Base-by-base conservation (phyloP, 179 eudicot species). In the Corrigiola litoralis region DNA sequence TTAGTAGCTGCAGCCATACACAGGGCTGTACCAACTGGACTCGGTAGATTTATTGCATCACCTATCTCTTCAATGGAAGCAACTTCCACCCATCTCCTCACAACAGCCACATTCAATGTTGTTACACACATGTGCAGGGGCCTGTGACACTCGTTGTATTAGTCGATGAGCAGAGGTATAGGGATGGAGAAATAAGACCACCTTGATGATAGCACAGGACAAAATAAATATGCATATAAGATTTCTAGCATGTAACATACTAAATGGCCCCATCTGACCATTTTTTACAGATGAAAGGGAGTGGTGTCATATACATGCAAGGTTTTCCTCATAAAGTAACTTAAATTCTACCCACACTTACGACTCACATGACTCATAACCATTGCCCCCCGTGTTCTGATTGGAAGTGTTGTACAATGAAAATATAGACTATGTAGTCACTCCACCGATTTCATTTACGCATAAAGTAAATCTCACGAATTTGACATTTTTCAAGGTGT, bases 1-100 rank as follows among this genome's bases (percentile, higher is more conserved):
- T 88, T 94, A 50, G 84, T 68, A 55, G 96, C 78, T 73, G 99
- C 91, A 69, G 99, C 99, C 91, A 94, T 87, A 75, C 96, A 90
- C 82, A 94, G 75, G 56, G 99, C 91, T 61, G 97, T 83, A 50
- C 99, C 99, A 38, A 72, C 74, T 67, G 89, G 82, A 75, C 97
- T 83, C 61, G 75, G 84, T 58, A 86, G 75, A 73, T 94, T 87
- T 65, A 94, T 90, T 67, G 96, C 90, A 60, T 68, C 79, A 25
- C 80, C 86, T 75, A 88, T 90, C 62, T 88, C 99, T 40, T 83
- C 94, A 25, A 24, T 4, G 14, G 94, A 72, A 70, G 97, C 95
- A 77, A 94, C 79, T 75, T 94, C 96, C 41, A 85, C 80, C 99
- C 99, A 94, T 71, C 86, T 84, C 73, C 76, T 86, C 77, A 90